These are phyloP conservation scores for Gigaspora rosea DNA, from an alignment of 192 early-diverging fungal genomes.

Conservation along the genomic window DNA sequence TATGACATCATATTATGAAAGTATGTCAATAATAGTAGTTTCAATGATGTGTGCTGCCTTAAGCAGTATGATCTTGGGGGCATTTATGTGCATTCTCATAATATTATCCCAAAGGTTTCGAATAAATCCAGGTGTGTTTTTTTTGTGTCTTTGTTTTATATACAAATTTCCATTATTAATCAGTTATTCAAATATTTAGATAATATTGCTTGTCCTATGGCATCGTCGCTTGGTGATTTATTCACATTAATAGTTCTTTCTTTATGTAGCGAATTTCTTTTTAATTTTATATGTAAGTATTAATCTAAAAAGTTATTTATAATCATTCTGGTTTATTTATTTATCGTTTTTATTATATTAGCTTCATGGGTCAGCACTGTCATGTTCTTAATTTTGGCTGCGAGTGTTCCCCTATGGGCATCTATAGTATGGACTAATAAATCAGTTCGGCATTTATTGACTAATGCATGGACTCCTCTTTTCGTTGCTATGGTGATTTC, in stretches of 20 bases:
- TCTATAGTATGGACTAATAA: constrained; percentile 59
- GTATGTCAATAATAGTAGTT: constrained; percentile 58
- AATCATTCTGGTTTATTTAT: not conserved
- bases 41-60: constrained; percentile 70
- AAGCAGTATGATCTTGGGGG: constrained; percentile 71
- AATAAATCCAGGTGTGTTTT: constrained; percentile 71
- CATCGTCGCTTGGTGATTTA: constrained; percentile 73
- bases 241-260: constrained; percentile 68
- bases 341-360: constrained; percentile 20
- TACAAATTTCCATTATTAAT: not conserved
- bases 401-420: constrained; percentile 50
- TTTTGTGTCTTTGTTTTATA: not conserved
- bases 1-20: constrained; percentile 47
- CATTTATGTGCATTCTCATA: constrained; percentile 72
- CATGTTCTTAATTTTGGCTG: constrained; percentile 48
- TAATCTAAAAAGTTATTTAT: not conserved
- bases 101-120: constrained; percentile 57
- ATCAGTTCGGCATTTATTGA: constrained; percentile 62
- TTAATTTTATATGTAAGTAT: constrained; percentile 51
- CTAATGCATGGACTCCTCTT: constrained; percentile 75
- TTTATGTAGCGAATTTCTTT: constrained; percentile 49
- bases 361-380: constrained; percentile 41
- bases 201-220: constrained; percentile 78
- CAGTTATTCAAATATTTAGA: constrained; percentile 36
- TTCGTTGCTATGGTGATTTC: constrained; percentile 75